Conservation (phyloP, 345 rosid genomes). For the Bruguiera gymnorhiza region DNA sequence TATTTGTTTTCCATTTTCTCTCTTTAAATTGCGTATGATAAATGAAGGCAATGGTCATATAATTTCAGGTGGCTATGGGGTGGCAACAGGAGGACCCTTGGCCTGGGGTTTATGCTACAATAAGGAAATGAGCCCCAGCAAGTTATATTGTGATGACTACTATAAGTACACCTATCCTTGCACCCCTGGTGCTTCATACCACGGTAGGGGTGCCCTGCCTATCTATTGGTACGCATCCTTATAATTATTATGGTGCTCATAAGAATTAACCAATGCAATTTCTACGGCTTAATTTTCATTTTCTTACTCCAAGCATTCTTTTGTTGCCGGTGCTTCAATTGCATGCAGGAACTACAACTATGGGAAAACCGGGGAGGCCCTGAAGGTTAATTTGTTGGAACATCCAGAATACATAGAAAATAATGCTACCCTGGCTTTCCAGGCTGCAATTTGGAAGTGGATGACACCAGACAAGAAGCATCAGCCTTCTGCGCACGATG, state of each 20-base stretch:
- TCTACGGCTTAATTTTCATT: too few species aligned
- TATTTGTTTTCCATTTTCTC: too few species aligned
- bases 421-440: conserved; percentile 78
- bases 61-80: conserved; percentile 79
- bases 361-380: conserved; percentile 66
- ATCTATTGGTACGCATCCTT: conserved; percentile 49
- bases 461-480: conserved; percentile 82
- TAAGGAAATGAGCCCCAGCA: conserved; percentile 84
- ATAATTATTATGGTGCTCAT: too few species aligned
- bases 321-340: background rate
- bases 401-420: conserved; percentile 72
- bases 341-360: conserved; percentile 75
- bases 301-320: background rate
- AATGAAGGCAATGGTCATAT: background rate
- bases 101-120: conserved; percentile 92
- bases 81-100: conserved; percentile 85
- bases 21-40: too few species aligned
- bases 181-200: conserved; percentile 70
- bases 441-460: conserved; percentile 81
- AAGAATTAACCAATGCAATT: too few species aligned
- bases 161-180: conserved; percentile 69
- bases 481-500: conserved; percentile 74
- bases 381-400: conserved; percentile 59
- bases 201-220: conserved; percentile 87
- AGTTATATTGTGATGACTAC: conserved; percentile 67